Percentiles rank a stretch among this genome's conserved stretches.
phyloP scores from a whole-genome alignment of 768 basidiomycete species.

The Hypholoma fasciculare region DNA sequence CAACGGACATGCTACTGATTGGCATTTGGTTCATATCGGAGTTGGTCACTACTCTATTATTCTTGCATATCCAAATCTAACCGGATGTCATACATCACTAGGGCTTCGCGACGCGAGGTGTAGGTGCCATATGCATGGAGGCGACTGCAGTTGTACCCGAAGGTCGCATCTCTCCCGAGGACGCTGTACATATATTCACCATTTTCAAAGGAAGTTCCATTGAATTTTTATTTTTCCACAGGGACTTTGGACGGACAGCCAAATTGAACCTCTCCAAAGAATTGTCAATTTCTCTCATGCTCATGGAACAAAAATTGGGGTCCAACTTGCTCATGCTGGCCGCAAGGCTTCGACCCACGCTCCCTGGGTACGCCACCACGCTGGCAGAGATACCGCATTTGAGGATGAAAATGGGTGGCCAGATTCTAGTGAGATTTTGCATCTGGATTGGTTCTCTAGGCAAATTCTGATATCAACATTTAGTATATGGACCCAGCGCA shows the following conservation, averaged over 20 bases:
- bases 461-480: background rate
- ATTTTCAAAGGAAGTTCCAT: background rate
- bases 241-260: slow-evolving; percentile 77
- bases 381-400: slow-evolving; percentile 36
- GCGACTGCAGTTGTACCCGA: slow-evolving; percentile 75
- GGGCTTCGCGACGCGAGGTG: slow-evolving; percentile 71
- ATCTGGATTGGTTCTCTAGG: background rate
- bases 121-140: slow-evolving; percentile 70
- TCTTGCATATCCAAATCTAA: background rate
- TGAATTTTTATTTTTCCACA: slow-evolving; percentile 17
- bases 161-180: slow-evolving; percentile 76
- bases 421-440: slow-evolving; percentile 44
- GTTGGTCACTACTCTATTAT: slow-evolving; percentile 35
- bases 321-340: slow-evolving; percentile 79
- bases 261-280: slow-evolving; percentile 66
- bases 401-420: slow-evolving; percentile 72
- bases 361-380: slow-evolving; percentile 58
- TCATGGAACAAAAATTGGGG: slow-evolving; percentile 69
- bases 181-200: slow-evolving; percentile 46
- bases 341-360: slow-evolving; percentile 71
- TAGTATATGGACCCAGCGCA: slow-evolving; percentile 64
- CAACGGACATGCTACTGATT: slow-evolving; percentile 76
- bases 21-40: slow-evolving; percentile 81
- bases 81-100: slow-evolving; percentile 15
- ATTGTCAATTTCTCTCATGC: slow-evolving; percentile 75